These are phyloP conservation scores for Pestalotiopsis sp. DNA, from an alignment of 2,329 filamentous ascomycete species.

Conservation along the genomic window DNA sequence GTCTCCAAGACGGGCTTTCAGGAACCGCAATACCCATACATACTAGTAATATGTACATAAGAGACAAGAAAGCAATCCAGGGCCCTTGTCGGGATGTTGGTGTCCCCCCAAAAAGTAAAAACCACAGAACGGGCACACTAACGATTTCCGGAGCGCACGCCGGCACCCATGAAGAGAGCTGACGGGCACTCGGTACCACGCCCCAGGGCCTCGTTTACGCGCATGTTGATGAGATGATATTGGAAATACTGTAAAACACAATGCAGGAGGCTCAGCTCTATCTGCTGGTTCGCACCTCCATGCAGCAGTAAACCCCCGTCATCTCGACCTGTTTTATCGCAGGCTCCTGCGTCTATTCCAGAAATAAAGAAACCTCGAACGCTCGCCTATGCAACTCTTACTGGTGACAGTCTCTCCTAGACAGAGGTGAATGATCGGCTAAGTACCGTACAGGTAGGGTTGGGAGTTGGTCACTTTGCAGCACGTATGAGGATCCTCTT, in stretches of 20 bases:
- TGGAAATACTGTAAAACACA: background rate
- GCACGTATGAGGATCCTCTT: background rate
- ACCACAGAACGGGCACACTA: background rate
- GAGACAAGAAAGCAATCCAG: background rate
- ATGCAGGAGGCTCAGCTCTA: background rate
- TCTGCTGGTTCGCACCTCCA: background rate
- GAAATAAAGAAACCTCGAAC: background rate
- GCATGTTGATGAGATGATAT: background rate
- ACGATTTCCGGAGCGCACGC: background rate
- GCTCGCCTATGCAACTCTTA: background rate
- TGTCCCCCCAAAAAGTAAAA: background rate
- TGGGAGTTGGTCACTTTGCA: background rate
- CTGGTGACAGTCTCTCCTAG: background rate
- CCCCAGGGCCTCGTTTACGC: constrained; percentile 1
- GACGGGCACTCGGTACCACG: background rate
- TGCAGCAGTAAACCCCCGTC: background rate
- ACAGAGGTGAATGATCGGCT: background rate
- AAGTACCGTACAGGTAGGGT: background rate
- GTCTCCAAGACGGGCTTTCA: background rate
- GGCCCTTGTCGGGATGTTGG: background rate
- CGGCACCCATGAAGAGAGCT: background rate
- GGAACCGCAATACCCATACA: background rate
- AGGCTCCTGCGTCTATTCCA: constrained; percentile 5
- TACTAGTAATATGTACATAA: background rate
- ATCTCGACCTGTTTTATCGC: background rate